Evolutionary conservation across 805 yeast species (phyloP).

Genomic region (Candida maesae): DNA sequence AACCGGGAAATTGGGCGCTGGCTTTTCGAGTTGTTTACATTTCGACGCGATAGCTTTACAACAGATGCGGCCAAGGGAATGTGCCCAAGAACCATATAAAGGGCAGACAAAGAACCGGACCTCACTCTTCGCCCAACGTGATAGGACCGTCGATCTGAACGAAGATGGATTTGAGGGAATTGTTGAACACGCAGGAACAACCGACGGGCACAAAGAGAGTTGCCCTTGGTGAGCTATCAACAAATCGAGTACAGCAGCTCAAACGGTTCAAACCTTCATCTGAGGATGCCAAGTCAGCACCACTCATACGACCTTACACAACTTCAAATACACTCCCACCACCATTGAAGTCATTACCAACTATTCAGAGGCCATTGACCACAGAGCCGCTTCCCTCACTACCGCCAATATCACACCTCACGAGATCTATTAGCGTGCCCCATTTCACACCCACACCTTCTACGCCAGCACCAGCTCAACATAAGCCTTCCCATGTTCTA

Average conservation of each 20-base stretch:
- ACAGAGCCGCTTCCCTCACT: slow-evolving; percentile 5
- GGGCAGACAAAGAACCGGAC: no score
- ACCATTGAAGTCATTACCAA: slow-evolving; percentile 1
- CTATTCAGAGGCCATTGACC: no score
- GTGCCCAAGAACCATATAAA: background rate
- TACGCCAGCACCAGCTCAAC: slow-evolving; percentile 3
- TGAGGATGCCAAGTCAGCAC: background rate
- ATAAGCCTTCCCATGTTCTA: no score
- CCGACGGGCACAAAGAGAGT: slow-evolving; percentile 6
- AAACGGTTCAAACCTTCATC: slow-evolving; percentile 7
- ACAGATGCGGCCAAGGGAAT: slow-evolving; percentile 27
- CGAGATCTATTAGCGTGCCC: background rate
- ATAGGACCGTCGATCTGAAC: background rate
- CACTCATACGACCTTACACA: background rate
- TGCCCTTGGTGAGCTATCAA: slow-evolving; percentile 10
- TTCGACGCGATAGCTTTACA: background rate
- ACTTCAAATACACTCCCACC: background rate
- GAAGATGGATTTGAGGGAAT: slow-evolving; percentile 13
- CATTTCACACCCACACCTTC: slow-evolving; percentile 1
- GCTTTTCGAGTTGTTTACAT: slow-evolving; percentile 3
- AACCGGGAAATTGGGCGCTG: no score
- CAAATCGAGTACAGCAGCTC: slow-evolving; percentile 2
- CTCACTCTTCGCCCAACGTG: no score
- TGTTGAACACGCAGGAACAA: slow-evolving; percentile 13
- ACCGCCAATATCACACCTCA: slow-evolving; percentile 14